phyloP scores from a whole-genome alignment of 164 flowering plant genomes.

The Paratinospora sagittata region DNA sequence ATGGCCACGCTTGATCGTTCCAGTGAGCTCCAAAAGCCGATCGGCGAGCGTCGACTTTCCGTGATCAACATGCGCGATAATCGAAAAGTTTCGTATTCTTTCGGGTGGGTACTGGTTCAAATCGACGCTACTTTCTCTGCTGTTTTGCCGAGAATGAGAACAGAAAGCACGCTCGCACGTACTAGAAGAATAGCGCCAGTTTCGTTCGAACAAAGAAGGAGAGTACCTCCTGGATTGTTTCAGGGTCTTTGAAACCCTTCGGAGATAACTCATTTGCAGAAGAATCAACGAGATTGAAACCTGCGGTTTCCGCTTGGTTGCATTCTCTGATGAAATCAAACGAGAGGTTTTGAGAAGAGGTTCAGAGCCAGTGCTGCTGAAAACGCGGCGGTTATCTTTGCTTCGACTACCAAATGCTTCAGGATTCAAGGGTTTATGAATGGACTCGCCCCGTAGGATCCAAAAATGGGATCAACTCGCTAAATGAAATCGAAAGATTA shows the following conservation, averaged over 20 bases:
- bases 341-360: not conserved
- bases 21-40: conserved; percentile 90
- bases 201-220: not conserved
- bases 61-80: conserved; percentile 95
- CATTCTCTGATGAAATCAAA: not conserved
- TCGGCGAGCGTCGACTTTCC: conserved; percentile 97
- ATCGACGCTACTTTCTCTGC: conserved; percentile 38
- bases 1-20: conserved; percentile 79
- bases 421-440: not conserved
- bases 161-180: conserved; percentile 30
- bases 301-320: conserved; percentile 4
- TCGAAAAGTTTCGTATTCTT: conserved; percentile 83
- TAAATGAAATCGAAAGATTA: too few species aligned
- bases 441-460: not conserved
- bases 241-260: conserved; percentile 31
- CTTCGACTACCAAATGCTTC: not conserved
- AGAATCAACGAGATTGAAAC: conserved; percentile 2
- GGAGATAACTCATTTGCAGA: conserved; percentile 31
- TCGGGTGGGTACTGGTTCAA: conserved; percentile 71
- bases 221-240: conserved; percentile 14
- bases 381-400: not conserved
- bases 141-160: conserved; percentile 41
- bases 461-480: too few species aligned
- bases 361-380: not conserved
- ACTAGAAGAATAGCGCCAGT: conserved; percentile 2